Percentiles rank a stretch among this genome's conserved stretches.
Conservation (phyloP, 768 basidiomycete species). For the Tephrocybe sp. region DNA sequence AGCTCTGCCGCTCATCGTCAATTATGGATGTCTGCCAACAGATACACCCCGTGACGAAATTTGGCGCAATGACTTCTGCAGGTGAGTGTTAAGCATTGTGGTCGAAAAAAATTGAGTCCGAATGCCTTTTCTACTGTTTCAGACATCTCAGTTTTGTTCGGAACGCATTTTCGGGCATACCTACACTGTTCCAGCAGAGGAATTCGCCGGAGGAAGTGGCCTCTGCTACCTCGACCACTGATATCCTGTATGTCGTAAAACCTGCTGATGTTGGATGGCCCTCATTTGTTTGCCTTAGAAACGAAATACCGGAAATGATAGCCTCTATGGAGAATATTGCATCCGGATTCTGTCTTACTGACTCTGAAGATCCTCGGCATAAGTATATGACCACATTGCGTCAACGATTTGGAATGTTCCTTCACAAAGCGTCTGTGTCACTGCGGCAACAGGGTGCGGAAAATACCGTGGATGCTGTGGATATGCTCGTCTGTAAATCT, state of each 20-base stretch:
- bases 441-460: conserved; percentile 74
- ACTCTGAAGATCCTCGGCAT: conserved; percentile 63
- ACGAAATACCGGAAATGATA: conserved; percentile 79
- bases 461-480: conserved; percentile 78
- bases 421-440: conserved; percentile 68
- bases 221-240: conserved; percentile 47
- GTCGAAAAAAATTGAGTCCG: not conserved
- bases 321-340: conserved; percentile 56
- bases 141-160: conserved; percentile 72
- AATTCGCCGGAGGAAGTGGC: conserved; percentile 48
- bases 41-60: conserved; percentile 49
- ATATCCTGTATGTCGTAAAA: conserved; percentile 56
- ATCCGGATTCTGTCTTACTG: conserved; percentile 65
- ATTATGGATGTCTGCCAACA: conserved; percentile 16
- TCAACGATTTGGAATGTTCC: conserved; percentile 60
- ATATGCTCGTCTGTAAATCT: conserved; percentile 53
- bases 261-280: not conserved
- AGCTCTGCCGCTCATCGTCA: not conserved
- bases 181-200: conserved; percentile 58
- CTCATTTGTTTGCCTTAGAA: conserved; percentile 34
- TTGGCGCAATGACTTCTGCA: conserved; percentile 88
- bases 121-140: too few relatives aligned
- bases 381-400: conserved; percentile 57
- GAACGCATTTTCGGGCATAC: conserved; percentile 72
- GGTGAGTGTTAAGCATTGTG: conserved; percentile 37